Base-by-base conservation (phyloP, 2,329 filamentous ascomycete genomes). In the Pseudopyricularia javanii region DNA sequence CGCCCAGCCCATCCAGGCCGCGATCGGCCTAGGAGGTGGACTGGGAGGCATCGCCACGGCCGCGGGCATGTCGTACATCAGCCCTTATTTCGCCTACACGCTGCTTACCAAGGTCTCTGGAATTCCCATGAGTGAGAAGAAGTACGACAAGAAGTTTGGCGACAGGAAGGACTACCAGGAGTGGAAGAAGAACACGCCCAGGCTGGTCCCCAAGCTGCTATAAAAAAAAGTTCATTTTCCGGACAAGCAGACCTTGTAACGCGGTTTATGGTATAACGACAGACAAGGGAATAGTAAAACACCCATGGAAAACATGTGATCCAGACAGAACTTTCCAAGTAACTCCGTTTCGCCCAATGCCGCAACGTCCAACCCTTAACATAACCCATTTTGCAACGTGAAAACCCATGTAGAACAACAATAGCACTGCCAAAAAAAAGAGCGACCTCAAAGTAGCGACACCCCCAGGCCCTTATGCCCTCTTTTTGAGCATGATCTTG, bases 151-250 rank as follows among this genome's bases (percentile, higher is more conserved):
- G 66, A 69, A 70, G 52, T 86, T 79, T 60, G 82, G 81, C 0
- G 69, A 82, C 56, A 70, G 78, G 40, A 76, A 79, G 66, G 82
- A 85, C 56, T 86, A 87, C 60, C 74, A 80, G 62, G 70, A 77
- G 63, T 86, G 83, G 83, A 85, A 84, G 72, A 69, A 72, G 65
- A 77, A 80, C 60, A 85, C 80, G 17, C 80, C 81, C 0, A 78
- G 77, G 68, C 76, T 86, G 62, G 67, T 86, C 55, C 81, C 82
- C 0, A 83, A 80, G 66, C 58, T 85, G 12, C 80, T 63, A 55
- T 67, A 56, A 54, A 26, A 20, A 2, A 20, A 43, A 20, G 17
- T 20, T 43, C n/a, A n/a, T n/a, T n/a, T n/a, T n/a, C n/a, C n/a
- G n/a, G n/a, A 43, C 37, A n/a, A n/a, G 37, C 7, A 43, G 22